Evolutionary conservation across 768 basidiomycete species (phyloP).

Genomic region (Coprinopsis sp.): DNA sequence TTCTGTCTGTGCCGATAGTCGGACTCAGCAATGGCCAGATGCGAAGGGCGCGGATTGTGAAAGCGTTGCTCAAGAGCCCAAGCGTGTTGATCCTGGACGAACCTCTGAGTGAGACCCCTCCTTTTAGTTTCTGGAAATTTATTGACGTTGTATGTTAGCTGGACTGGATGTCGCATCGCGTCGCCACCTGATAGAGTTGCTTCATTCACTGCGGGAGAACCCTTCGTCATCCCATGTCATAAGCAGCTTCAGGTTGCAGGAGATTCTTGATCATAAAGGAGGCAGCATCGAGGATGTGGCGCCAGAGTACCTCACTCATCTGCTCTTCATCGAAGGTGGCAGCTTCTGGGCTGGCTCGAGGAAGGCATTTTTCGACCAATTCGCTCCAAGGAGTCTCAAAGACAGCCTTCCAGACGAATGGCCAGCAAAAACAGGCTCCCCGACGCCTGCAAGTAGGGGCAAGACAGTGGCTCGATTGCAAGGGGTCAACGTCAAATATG

Average conservation of each 20-base stretch:
- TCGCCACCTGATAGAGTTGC: conserved; percentile 11
- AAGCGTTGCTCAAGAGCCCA: conserved; percentile 67
- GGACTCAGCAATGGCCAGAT: conserved; percentile 93
- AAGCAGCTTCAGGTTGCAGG: conserved; percentile 52
- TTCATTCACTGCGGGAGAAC: conserved; percentile 16
- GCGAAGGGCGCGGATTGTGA: conserved; percentile 75
- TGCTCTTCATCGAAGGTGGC: conserved; percentile 50
- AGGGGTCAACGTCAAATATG: conserved; percentile 69
- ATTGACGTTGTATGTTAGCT: conserved; percentile 39
- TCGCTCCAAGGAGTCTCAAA: background rate
- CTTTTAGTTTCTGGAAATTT: background rate
- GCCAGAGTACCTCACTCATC: conserved; percentile 71
- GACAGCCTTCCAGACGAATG: background rate
- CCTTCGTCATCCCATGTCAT: conserved; percentile 14
- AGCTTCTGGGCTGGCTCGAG: conserved; percentile 49
- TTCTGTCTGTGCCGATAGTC: conserved; percentile 81
- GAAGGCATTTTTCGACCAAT: conserved; percentile 33
- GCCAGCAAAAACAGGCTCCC: background rate
- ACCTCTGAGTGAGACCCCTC: conserved; percentile 63
- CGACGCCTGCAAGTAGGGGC: background rate
- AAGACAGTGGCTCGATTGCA: conserved; percentile 52
- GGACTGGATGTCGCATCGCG: conserved; percentile 69
- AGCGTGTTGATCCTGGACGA: conserved; percentile 85
- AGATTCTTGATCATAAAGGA: conserved; percentile 35
- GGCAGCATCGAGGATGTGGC: conserved; percentile 2